phyloP scores from a whole-genome alignment of 2,329 filamentous ascomycete genomes.

The Penicillium verrucosum region DNA sequence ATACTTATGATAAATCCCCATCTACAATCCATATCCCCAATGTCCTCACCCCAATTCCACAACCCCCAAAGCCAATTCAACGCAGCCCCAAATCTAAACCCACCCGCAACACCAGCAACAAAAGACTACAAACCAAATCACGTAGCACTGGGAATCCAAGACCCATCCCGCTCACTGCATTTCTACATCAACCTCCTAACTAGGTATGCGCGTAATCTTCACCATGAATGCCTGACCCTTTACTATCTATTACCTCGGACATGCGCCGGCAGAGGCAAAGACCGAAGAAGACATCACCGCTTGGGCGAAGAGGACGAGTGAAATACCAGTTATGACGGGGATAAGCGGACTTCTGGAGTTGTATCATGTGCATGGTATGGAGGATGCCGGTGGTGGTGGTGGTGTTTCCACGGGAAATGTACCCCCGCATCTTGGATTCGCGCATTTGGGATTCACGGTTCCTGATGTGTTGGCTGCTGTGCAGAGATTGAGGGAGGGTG shows the following conservation, averaged over 20 bases:
- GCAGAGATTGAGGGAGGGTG: slow-evolving; percentile 27
- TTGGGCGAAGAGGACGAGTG: slow-evolving; percentile 30
- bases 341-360: slow-evolving; percentile 38
- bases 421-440: slow-evolving; percentile 37
- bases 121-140: slow-evolving; percentile 39
- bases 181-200: slow-evolving; percentile 39
- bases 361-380: slow-evolving; percentile 38
- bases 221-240: slow-evolving; percentile 41
- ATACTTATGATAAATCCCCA: no score
- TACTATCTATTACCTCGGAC: slow-evolving; percentile 42
- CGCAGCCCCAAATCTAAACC: slow-evolving; percentile 29
- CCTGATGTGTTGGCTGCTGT: slow-evolving; percentile 34
- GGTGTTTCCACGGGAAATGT: slow-evolving; percentile 31
- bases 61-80: slow-evolving; percentile 31
- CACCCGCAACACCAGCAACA: slow-evolving; percentile 28
- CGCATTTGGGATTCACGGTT: slow-evolving; percentile 40
- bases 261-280: slow-evolving; percentile 32
- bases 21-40: background rate
- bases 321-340: slow-evolving; percentile 26
- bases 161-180: slow-evolving; percentile 34
- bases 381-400: slow-evolving; percentile 14
- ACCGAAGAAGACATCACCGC: slow-evolving; percentile 22
- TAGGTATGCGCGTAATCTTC: slow-evolving; percentile 41
- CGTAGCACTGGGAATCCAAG: slow-evolving; percentile 37
- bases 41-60: slow-evolving; percentile 13